These are phyloP conservation scores for Hypoxylon fragiforme DNA, from an alignment of 495 filamentous ascomycete genomes.

Conservation along the genomic window DNA sequence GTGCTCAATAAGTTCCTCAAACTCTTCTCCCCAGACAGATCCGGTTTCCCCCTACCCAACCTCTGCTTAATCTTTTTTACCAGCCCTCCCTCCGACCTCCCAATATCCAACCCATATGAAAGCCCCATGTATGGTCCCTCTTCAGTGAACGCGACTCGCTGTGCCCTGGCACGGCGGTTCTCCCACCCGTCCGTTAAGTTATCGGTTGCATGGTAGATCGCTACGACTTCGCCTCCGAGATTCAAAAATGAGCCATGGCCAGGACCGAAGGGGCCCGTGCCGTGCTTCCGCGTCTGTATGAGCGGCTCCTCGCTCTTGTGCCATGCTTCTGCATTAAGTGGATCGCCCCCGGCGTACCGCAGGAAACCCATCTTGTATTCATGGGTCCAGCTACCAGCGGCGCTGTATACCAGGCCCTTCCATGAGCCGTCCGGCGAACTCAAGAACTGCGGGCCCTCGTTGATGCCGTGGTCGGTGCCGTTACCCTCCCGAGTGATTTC, in stretches of 20 bases:
- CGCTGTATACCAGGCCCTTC: constrained; percentile 33
- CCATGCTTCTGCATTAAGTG: constrained; percentile 33
- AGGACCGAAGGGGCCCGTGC: constrained; percentile 31
- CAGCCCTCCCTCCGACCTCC: constrained; percentile 8
- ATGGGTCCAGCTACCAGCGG: constrained; percentile 38
- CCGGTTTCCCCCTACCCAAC: constrained; percentile 5
- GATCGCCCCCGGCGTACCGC: constrained; percentile 33
- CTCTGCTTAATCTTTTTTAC: constrained; percentile 15
- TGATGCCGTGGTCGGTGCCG: constrained; percentile 34
- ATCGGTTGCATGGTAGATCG: constrained; percentile 39
- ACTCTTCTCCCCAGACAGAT: constrained; percentile 14
- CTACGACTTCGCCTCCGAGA: constrained; percentile 28
- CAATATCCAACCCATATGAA: constrained; percentile 14
- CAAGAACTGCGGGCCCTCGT: constrained; percentile 40
- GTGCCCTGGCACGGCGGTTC: constrained; percentile 32
- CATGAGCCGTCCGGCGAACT: constrained; percentile 34
- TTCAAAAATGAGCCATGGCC: constrained; percentile 37
- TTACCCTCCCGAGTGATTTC: constrained; percentile 36
- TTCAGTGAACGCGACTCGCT: constrained; percentile 31
- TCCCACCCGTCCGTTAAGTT: constrained; percentile 36
- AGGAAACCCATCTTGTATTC: constrained; percentile 41
- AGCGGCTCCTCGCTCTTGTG: constrained; percentile 35
- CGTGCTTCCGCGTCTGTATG: constrained; percentile 25
- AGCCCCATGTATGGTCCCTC: constrained; percentile 38
- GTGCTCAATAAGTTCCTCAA: constrained; percentile 27